Evolutionary conservation across 129 eudicot genomes (phyloP), one percentile per base, ranked within the genome.

Genomic region (Artemisia argyi): DNA sequence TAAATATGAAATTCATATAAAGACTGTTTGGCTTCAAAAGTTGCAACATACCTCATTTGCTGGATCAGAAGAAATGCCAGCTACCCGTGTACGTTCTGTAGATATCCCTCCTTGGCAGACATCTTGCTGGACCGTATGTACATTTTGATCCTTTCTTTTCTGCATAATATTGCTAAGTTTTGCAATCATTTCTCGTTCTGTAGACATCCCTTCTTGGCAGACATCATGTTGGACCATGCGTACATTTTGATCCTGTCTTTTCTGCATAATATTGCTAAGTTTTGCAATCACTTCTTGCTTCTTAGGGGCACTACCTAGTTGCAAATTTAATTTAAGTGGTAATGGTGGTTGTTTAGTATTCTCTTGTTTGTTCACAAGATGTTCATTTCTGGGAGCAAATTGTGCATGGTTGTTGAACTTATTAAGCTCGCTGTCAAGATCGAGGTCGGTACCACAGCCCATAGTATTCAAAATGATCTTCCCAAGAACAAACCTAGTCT

Each of bases 401-500:
- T 54, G 46, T 48, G 48, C 51, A 4, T 10, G 50, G 20, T 8
- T 7, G 57, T 52, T 58, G 59, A 66, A 73, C 68, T 73, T 77
- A n/a, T 24, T 15, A 50, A 24, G 63, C 16, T 65, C 73, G 24
- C 42, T 66, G 22, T 26, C 48, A 52, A 13, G 28, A 1, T 51
- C 65, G 32, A 60, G 54, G 3, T 51, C 65, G 32, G 55, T 59
- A 14, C 72, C 76, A 49, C 69, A 55, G 69, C 81, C 78, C 76
- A 91, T 66, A 14, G 97, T 86, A 76, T 83, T 83, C 81, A 86
- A 28, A 52, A 91, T 86, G 61, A 91, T 78, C 65, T 88, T 88
- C 52, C 97, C 97, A 55, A 88, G 85, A 20, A 81, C 91, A 74
- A 86, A 83, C 78, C 93, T 84, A 16, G 81, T 69, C 74, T 88